Evolutionary conservation across 306 rosid genomes (phyloP).

Genomic region (Prunus davidiana): DNA sequence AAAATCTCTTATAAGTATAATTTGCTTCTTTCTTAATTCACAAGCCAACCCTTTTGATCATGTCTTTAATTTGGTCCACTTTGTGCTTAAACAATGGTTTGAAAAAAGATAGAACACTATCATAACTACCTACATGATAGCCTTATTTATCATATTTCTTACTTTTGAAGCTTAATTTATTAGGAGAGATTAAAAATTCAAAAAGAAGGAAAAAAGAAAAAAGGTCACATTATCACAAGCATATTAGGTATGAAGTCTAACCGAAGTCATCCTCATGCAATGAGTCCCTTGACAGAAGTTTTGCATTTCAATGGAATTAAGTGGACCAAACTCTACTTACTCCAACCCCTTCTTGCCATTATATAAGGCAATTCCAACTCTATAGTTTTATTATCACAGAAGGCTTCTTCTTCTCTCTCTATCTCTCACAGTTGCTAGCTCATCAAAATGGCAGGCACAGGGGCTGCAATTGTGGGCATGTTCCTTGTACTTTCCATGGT

Average conservation of each 20-base stretch:
- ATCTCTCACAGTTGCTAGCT: background rate
- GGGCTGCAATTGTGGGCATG: conserved; percentile 24
- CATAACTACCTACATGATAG: background rate
- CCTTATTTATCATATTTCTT: conserved; percentile 1
- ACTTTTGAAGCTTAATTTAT: background rate
- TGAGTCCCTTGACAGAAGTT: conserved; percentile 15
- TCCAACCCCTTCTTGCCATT: conserved; percentile 31
- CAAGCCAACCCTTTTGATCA: conserved; percentile 1
- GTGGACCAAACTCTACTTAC: conserved; percentile 60
- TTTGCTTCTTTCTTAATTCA: conserved; percentile 11
- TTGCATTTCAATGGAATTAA: conserved; percentile 21
- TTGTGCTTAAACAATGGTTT: conserved; percentile 5
- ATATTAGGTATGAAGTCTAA: conserved; percentile 63
- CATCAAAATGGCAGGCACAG: conserved; percentile 46
- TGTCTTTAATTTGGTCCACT: background rate
- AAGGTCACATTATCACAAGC: conserved; percentile 3
- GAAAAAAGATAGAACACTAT: background rate
- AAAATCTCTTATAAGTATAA: background rate
- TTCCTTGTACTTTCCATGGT: conserved; percentile 41
- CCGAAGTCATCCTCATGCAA: conserved; percentile 49
- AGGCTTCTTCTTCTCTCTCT: conserved; percentile 7
- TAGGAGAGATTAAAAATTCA: background rate
- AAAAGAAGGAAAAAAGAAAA: background rate
- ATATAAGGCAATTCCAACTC: conserved; percentile 39
- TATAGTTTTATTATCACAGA: conserved; percentile 11